These are phyloP conservation scores for Thelephora ganbajun DNA, from an alignment of 768 basidiomycete genomes.

Conservation along the genomic window DNA sequence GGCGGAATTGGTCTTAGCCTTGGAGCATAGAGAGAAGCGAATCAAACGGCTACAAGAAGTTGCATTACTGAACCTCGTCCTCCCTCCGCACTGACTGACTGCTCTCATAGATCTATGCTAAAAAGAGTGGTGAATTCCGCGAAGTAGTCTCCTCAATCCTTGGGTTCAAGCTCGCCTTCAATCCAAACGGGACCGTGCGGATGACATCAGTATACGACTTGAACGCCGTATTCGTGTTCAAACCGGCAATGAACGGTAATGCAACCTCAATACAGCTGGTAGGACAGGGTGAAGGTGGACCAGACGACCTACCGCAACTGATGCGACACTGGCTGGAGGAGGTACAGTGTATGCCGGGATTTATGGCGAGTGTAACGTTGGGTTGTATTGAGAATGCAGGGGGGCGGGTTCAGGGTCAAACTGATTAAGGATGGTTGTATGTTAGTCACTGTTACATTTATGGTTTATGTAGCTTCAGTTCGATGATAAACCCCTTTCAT, in stretches of 20 bases:
- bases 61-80: background rate
- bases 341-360: slow-evolving; percentile 79
- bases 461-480: too few species aligned
- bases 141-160: slow-evolving; percentile 83
- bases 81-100: background rate
- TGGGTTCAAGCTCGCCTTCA: slow-evolving; percentile 85
- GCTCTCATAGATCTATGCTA: slow-evolving; percentile 50
- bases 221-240: slow-evolving; percentile 77
- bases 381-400: slow-evolving; percentile 79
- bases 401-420: slow-evolving; percentile 11
- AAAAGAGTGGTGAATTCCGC: slow-evolving; percentile 83
- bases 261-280: slow-evolving; percentile 50
- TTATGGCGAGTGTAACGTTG: slow-evolving; percentile 77
- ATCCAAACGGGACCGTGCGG: slow-evolving; percentile 79
- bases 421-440: background rate
- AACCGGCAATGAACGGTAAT: slow-evolving; percentile 31
- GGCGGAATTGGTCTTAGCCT: slow-evolving; percentile 42
- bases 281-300: slow-evolving; percentile 60
- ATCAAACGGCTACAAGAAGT: slow-evolving; percentile 69
- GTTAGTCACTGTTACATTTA: too few species aligned
- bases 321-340: slow-evolving; percentile 81
- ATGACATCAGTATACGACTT: slow-evolving; percentile 88
- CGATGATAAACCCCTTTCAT: background rate
- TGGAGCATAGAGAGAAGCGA: slow-evolving; percentile 73
- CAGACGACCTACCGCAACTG: slow-evolving; percentile 57